A percentile compares a stretch with the other conserved stretches of the same genome.
These are phyloP conservation scores for Mortierella polycephala DNA, from an alignment of 371 early-diverging fungal species.

Conservation along the genomic window DNA sequence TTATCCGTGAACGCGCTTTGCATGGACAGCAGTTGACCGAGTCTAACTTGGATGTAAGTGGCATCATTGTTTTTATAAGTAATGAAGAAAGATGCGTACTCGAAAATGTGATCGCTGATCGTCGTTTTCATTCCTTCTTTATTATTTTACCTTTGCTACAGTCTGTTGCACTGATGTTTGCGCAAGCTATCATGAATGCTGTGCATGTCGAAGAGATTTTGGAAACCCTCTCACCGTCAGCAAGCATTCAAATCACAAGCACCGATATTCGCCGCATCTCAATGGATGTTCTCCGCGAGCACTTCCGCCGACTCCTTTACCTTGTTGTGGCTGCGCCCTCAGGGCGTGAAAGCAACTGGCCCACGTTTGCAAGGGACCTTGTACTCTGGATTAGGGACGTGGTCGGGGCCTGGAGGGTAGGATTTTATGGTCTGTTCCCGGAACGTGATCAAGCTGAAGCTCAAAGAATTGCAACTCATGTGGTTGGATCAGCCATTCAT, in stretches of 20 bases:
- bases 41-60: slow-evolving; percentile 43
- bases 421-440: slow-evolving; percentile 45
- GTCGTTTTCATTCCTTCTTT: background rate
- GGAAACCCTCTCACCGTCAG: slow-evolving; percentile 41
- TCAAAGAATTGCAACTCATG: slow-evolving; percentile 51
- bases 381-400: slow-evolving; percentile 56
- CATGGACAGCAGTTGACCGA: slow-evolving; percentile 47
- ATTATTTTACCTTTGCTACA: background rate
- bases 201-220: slow-evolving; percentile 45
- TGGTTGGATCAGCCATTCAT: slow-evolving; percentile 53
- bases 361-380: slow-evolving; percentile 54
- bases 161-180: slow-evolving; percentile 50
- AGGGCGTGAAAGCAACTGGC: slow-evolving; percentile 48
- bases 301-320: slow-evolving; percentile 51
- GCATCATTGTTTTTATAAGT: background rate
- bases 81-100: too few relatives aligned
- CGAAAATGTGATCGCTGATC: background rate
- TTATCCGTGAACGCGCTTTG: slow-evolving; percentile 48
- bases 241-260: slow-evolving; percentile 34
- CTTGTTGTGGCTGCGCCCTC: slow-evolving; percentile 44
- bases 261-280: slow-evolving; percentile 50
- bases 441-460: slow-evolving; percentile 53
- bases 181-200: slow-evolving; percentile 48
- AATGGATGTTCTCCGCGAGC: slow-evolving; percentile 43
- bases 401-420: slow-evolving; percentile 52